phyloP scores from a whole-genome alignment of 1,139 yeast genomes.

The Oligophagozyma castellii region DNA sequence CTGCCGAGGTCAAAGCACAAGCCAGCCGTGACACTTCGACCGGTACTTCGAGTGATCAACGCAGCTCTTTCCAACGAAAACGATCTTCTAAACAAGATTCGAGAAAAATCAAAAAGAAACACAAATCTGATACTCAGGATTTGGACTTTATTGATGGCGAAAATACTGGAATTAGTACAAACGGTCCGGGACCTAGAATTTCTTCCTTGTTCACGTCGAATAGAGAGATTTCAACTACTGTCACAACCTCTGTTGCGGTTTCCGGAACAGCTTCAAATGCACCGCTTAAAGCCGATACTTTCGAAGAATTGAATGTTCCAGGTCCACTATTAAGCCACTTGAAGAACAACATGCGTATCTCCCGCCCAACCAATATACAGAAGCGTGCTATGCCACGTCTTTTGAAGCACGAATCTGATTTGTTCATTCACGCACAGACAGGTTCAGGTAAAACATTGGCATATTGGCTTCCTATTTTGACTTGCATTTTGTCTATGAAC shows the following conservation, averaged over 20 bases:
- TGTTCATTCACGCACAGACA: slow-evolving; percentile 86
- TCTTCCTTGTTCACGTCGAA: slow-evolving; percentile 81
- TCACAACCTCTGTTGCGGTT: slow-evolving; percentile 17
- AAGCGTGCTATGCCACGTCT: slow-evolving; percentile 67
- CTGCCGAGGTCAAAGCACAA: too few species aligned
- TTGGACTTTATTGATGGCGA: too few species aligned
- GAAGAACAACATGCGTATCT: slow-evolving; percentile 42
- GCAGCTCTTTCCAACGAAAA: too few species aligned
- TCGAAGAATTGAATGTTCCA: slow-evolving; percentile 58
- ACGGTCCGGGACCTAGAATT: too few species aligned
- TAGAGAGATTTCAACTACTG: slow-evolving; percentile 26
- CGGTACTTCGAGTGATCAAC: too few species aligned
- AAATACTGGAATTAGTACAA: too few species aligned
- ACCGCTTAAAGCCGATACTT: slow-evolving; percentile 41
- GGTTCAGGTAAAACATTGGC: slow-evolving; percentile 93
- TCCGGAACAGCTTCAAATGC: slow-evolving; percentile 64
- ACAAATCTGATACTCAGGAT: too few species aligned
- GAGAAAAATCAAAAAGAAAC: too few species aligned
- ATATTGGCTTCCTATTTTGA: slow-evolving; percentile 68
- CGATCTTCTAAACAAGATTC: too few species aligned
- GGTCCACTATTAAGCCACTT: slow-evolving; percentile 40
- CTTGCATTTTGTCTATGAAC: slow-evolving; percentile 31
- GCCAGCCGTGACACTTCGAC: too few species aligned
- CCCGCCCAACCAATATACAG: slow-evolving; percentile 78
- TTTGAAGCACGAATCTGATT: slow-evolving; percentile 35